Evolutionary conservation across 768 basidiomycete genomes (phyloP).

Genomic region (Tricholoma terreum): DNA sequence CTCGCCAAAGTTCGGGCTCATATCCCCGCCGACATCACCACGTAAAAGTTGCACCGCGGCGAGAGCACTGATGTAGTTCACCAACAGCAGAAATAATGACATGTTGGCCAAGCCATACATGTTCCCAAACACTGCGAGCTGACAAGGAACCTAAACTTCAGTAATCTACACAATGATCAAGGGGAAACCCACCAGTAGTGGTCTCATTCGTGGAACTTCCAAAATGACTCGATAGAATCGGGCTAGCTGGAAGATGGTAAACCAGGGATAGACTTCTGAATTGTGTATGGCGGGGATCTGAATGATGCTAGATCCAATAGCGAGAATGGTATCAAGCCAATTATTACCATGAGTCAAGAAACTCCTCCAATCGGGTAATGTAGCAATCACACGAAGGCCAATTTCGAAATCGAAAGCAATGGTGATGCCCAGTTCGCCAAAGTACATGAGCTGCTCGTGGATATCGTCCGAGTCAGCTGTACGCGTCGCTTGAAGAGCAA

Average conservation of each 20-base stretch:
- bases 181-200: constrained; percentile 61
- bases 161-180: neutral
- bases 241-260: constrained; percentile 81
- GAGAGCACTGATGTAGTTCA: constrained; percentile 84
- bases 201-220: constrained; percentile 87
- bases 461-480: constrained; percentile 45
- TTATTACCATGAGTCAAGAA: constrained; percentile 72
- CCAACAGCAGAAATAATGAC: constrained; percentile 83
- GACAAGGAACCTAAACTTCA: neutral
- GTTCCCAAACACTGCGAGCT: constrained; percentile 90
- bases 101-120: constrained; percentile 90
- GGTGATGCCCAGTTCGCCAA: constrained; percentile 74
- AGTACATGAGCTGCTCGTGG: constrained; percentile 52
- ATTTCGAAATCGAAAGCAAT: constrained; percentile 89
- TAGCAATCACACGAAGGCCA: constrained; percentile 62
- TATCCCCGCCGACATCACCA: constrained; percentile 62
- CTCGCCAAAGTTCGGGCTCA: constrained; percentile 73
- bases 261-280: constrained; percentile 76
- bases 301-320: constrained; percentile 71
- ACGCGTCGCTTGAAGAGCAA: constrained; percentile 70
- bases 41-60: constrained; percentile 82
- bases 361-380: constrained; percentile 77
- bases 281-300: constrained; percentile 77
- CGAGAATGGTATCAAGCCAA: constrained; percentile 73
- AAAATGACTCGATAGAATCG: constrained; percentile 93